These are phyloP conservation scores for Umbelopsis sp. DNA, from an alignment of 192 early-diverging fungal species.

Conservation along the genomic window DNA sequence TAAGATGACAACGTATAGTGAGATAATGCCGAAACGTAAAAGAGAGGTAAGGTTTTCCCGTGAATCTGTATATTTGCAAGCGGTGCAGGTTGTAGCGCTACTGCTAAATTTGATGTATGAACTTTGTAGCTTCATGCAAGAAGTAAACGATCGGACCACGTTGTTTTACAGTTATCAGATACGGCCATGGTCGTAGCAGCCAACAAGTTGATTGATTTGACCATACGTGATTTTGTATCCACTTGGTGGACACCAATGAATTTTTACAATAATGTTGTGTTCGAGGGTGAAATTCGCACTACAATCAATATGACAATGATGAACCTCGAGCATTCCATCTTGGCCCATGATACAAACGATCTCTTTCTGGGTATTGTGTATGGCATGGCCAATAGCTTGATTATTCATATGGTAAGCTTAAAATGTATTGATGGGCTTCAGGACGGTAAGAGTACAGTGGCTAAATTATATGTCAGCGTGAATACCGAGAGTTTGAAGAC, in stretches of 20 bases:
- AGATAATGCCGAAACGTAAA: constrained; percentile 11
- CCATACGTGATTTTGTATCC: constrained; percentile 33
- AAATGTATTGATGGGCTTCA: not conserved
- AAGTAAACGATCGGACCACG: not conserved
- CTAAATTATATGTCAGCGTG: constrained; percentile 25
- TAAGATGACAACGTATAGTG: not conserved
- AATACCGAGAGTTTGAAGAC: constrained; percentile 44
- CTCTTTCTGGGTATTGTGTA: constrained; percentile 51
- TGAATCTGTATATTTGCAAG: not conserved
- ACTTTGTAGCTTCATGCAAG: not conserved
- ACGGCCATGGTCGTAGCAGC: constrained; percentile 20
- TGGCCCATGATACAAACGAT: constrained; percentile 44
- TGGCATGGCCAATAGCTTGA: constrained; percentile 56
- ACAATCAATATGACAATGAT: constrained; percentile 27
- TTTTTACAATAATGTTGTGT: constrained; percentile 8
- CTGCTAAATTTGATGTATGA: no score
- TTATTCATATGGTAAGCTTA: constrained; percentile 57
- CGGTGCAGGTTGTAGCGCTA: no score
- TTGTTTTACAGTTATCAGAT: constrained; percentile 26
- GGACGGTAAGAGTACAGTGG: not conserved
- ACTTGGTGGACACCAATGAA: constrained; percentile 40
- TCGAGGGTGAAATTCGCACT: constrained; percentile 17
- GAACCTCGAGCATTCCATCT: constrained; percentile 31
- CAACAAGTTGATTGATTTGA: constrained; percentile 14
- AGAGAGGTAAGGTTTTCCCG: not conserved